These are phyloP conservation scores for Catunica adiposa DNA, from an alignment of 2,329 filamentous ascomycete species.

Conservation along the genomic window DNA sequence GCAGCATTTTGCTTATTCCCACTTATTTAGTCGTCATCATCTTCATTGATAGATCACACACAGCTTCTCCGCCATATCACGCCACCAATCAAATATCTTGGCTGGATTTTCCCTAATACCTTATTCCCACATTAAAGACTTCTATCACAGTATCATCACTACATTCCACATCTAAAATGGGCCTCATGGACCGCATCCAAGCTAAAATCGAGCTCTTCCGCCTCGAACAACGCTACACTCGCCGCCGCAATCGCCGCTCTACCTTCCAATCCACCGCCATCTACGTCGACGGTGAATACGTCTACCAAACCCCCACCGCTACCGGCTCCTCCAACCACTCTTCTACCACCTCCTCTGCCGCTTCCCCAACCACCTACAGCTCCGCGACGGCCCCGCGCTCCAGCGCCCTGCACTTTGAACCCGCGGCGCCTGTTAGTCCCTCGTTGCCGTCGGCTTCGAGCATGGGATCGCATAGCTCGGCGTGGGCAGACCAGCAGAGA, in stretches of 20 bases:
- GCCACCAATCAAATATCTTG: too few relatives aligned
- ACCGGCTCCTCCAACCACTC: slow-evolving; percentile 33
- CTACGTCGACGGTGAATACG: slow-evolving; percentile 91
- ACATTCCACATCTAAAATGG: slow-evolving; percentile 23
- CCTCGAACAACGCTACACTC: slow-evolving; percentile 87
- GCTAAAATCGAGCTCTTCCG: slow-evolving; percentile 78
- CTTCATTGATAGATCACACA: background rate
- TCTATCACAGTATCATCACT: too few relatives aligned
- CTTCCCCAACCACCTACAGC: background rate
- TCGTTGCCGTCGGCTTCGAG: background rate
- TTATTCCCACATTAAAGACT: too few relatives aligned
- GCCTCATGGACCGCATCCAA: slow-evolving; percentile 42
- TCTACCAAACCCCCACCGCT: slow-evolving; percentile 52
- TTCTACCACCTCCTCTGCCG: background rate
- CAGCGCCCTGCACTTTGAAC: slow-evolving; percentile 9
- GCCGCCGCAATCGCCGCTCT: slow-evolving; percentile 67
- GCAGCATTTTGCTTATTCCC: background rate
- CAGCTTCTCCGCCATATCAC: background rate
- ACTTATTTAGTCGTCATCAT: background rate
- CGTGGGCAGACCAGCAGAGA: slow-evolving; percentile 1
- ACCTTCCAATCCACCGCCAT: slow-evolving; percentile 78
- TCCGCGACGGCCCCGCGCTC: background rate
- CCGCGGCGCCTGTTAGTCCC: slow-evolving; percentile 3
- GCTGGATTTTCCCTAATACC: too few relatives aligned
- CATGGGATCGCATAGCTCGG: background rate